Evolutionary conservation across 768 basidiomycete genomes (phyloP), one percentile per base, ranked within the genome.

Genomic region (Mycena filopes): DNA sequence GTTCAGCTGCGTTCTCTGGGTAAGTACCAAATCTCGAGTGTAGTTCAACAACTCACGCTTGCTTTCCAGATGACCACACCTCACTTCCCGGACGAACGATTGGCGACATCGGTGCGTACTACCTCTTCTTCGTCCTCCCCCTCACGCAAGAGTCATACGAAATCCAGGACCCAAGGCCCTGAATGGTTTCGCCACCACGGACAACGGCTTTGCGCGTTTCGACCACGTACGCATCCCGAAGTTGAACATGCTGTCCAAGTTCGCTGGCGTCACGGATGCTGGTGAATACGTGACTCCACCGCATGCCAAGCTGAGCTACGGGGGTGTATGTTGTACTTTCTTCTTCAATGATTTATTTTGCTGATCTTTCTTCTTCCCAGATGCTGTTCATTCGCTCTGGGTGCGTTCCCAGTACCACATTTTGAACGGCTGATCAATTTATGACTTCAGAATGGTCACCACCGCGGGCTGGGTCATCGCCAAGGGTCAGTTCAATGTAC

Each of bases 251-350:
- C 84, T 94, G 7, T 89, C 88, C 45, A 88, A 86, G 56, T 93
- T 92, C 66, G 89, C 92, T 1, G 82, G 82, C 49, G 88, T 94
- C 43, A 89, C 89, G 0, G 78, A 86, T 31, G 87, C 86, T 0
- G 90, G 90, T 3, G 74, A 77, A 63, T 94, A 94, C 70, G 70
- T 88, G 26, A 80, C 83, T 66, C 91, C 92, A 20, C 87, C 86
- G 33, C 92, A 93, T 70, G 83, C 88, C 1, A 94, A 92, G 72
- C 77, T 93, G 26, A 90, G 89, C 67, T 93, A 91, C 65, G 89
- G 89, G 55, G 91, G 91, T 3, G 91, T 92, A 72, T 71, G 87
- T 83, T 21, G 6, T 23, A 41, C 25, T 60, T 8, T 29, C 47
- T 20, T 46, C 46, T 47, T 48, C 18, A 0, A 13, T 10, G 21